These are phyloP conservation scores for Calycina herbarum DNA, from an alignment of 2,329 filamentous ascomycete species.

Conservation along the genomic window DNA sequence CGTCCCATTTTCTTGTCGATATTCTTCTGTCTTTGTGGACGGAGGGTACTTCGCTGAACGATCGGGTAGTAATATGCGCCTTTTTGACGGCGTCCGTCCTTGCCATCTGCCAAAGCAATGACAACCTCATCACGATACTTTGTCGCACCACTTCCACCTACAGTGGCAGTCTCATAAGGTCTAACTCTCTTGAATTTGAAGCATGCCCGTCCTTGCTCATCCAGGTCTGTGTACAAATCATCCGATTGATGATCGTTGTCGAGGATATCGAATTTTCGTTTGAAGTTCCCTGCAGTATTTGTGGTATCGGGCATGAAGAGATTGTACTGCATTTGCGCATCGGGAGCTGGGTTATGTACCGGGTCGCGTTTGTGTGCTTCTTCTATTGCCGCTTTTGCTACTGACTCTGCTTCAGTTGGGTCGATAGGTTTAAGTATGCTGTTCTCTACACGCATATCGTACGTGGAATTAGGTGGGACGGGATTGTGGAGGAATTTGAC, in stretches of 20 bases:
- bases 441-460: slow-evolving; percentile 61
- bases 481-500: slow-evolving; percentile 69
- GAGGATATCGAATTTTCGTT: slow-evolving; percentile 58
- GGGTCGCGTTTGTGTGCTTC: slow-evolving; percentile 60
- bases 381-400: slow-evolving; percentile 47
- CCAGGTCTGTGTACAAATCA: slow-evolving; percentile 51
- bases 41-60: slow-evolving; percentile 62
- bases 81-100: slow-evolving; percentile 50
- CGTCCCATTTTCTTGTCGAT: slow-evolving; percentile 48
- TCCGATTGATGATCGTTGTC: slow-evolving; percentile 56
- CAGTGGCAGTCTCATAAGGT: slow-evolving; percentile 63
- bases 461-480: slow-evolving; percentile 51
- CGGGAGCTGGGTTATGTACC: slow-evolving; percentile 53
- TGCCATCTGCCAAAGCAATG: slow-evolving; percentile 57
- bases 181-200: slow-evolving; percentile 64
- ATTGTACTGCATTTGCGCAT: slow-evolving; percentile 64
- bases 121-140: slow-evolving; percentile 67
- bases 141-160: slow-evolving; percentile 52
- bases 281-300: slow-evolving; percentile 54
- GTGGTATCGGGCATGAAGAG: slow-evolving; percentile 59
- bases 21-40: slow-evolving; percentile 63
- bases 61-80: slow-evolving; percentile 69
- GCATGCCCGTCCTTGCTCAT: slow-evolving; percentile 28
- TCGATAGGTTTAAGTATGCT: slow-evolving; percentile 63
- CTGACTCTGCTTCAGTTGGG: slow-evolving; percentile 54